Evolutionary conservation across 352 stramenopile genomes (phyloP), one percentile per base, ranked within the genome.

Genomic region (Phytopythium cucurbitacearum): DNA sequence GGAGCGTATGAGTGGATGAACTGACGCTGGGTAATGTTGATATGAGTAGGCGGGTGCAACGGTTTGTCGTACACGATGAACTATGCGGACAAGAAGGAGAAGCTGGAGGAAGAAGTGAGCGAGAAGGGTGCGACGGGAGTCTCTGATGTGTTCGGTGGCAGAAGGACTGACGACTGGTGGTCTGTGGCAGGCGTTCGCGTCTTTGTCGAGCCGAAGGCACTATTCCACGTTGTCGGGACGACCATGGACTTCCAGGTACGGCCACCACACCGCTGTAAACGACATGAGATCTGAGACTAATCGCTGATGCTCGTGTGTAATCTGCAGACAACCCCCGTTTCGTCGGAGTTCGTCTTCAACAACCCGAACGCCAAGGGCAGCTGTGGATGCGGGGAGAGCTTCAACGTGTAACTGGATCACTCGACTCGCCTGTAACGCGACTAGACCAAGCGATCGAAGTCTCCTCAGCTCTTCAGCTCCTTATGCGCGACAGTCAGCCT

Each of bases 281-380:
- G 21, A 39, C 41, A 6, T 42, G 48, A 53, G 15, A 11, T 53
- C 11, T 21, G 10, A 12, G 35, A 12, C 9, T 46, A 11, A 53
- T 48, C 2, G n/a, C 10, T 11, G n/a, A 28, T 48, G 48, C 40
- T 4, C 50, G 11, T 28, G 21, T 28, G 21, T 28, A 28, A 28
- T 28, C 10, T 44, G 7, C 52, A 98, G 76, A 95, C 97, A 62
- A 98, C 93, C 47, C 97, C 97, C 50, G 84, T 99, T 50, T 94
- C 88, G 32, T 93, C 94, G 40, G 97, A 99, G 74, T 99, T 99
- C 59, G 98, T 98, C 10, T 99, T 99, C 71, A 94, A 98, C 42
- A 99, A 99, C 80, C 97, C 97, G n/a, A 99, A 99, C 75, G 96
- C 94, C 13, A 99, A 99, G 76, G 97, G 97, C 36, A 93, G 96